Evolutionary conservation across 768 basidiomycete species (phyloP).

Genomic region (Panaeolus papilionaceus): DNA sequence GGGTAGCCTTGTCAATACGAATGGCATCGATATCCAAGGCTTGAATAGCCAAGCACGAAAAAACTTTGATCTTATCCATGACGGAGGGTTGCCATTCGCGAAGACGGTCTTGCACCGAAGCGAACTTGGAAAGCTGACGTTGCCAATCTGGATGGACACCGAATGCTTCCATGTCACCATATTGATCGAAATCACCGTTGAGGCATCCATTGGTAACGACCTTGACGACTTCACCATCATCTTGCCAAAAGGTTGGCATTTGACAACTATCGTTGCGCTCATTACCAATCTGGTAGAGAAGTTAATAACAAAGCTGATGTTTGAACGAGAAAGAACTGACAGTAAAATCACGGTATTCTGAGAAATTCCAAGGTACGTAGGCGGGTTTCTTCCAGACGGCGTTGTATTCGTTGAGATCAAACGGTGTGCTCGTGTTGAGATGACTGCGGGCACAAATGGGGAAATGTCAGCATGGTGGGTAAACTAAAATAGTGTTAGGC

Average conservation of each 20-base stretch:
- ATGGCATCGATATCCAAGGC: slow-evolving; percentile 93
- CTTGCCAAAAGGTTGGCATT: slow-evolving; percentile 82
- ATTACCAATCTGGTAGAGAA: slow-evolving; percentile 60
- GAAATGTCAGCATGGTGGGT: slow-evolving; percentile 19
- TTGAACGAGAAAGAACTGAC: slow-evolving; percentile 42
- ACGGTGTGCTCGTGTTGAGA: slow-evolving; percentile 83
- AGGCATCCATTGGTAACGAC: slow-evolving; percentile 74
- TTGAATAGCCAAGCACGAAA: slow-evolving; percentile 86
- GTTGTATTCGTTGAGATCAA: slow-evolving; percentile 74
- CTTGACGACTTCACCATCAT: slow-evolving; percentile 70
- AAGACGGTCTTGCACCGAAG: slow-evolving; percentile 95
- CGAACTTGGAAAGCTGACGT: slow-evolving; percentile 94
- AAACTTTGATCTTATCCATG: slow-evolving; percentile 76
- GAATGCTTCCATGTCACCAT: slow-evolving; percentile 96
- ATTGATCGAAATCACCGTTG: slow-evolving; percentile 90
- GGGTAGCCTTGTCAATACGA: slow-evolving; percentile 94
- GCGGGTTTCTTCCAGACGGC: slow-evolving; percentile 76
- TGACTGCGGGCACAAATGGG: slow-evolving; percentile 48
- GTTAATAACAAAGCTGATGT: slow-evolving; percentile 16
- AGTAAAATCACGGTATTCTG: slow-evolving; percentile 82
- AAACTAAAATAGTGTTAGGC: slow-evolving; percentile 1
- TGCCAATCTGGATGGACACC: slow-evolving; percentile 96
- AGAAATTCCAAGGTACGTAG: slow-evolving; percentile 87
- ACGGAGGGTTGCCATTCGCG: slow-evolving; percentile 89
- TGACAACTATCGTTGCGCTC: slow-evolving; percentile 74